Conservation (phyloP, 805 yeast genomes). For the Yamadazyma tumulicola region DNA sequence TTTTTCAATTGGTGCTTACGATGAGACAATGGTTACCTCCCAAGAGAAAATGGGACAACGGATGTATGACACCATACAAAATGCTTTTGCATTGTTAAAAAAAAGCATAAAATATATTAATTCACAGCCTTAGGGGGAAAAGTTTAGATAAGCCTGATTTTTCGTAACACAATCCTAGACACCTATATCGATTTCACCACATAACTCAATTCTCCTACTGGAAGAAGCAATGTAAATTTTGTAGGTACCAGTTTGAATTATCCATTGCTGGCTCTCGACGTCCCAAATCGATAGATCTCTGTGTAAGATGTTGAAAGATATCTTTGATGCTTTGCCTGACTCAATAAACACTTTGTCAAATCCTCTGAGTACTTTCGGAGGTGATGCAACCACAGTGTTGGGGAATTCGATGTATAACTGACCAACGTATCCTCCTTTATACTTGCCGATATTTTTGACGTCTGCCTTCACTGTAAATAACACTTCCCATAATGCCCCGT, state of each 20-base stretch:
- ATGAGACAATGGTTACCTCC: too few relatives aligned
- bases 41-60: too few relatives aligned
- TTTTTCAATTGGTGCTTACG: too few relatives aligned
- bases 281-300: conserved; percentile 60
- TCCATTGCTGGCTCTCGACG: conserved; percentile 52
- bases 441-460: conserved; percentile 47
- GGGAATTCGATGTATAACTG: conserved; percentile 55
- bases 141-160: too few relatives aligned
- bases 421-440: conserved; percentile 46
- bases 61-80: too few relatives aligned
- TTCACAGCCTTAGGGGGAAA: too few relatives aligned
- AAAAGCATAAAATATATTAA: too few relatives aligned
- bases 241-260: conserved; percentile 53
- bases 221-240: conserved; percentile 49
- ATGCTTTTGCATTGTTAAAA: too few relatives aligned
- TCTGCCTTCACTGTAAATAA: conserved; percentile 43
- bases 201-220: conserved; percentile 44
- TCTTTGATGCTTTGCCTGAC: conserved; percentile 35
- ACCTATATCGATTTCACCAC: conserved; percentile 44
- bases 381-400: conserved; percentile 44
- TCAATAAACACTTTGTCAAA: conserved; percentile 50
- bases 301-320: conserved; percentile 44
- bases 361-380: conserved; percentile 52
- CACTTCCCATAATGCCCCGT: conserved; percentile 56
- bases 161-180: too few relatives aligned